These are phyloP conservation scores for Paecilomyces sp. DNA, from an alignment of 2,329 filamentous ascomycete species.

Conservation along the genomic window DNA sequence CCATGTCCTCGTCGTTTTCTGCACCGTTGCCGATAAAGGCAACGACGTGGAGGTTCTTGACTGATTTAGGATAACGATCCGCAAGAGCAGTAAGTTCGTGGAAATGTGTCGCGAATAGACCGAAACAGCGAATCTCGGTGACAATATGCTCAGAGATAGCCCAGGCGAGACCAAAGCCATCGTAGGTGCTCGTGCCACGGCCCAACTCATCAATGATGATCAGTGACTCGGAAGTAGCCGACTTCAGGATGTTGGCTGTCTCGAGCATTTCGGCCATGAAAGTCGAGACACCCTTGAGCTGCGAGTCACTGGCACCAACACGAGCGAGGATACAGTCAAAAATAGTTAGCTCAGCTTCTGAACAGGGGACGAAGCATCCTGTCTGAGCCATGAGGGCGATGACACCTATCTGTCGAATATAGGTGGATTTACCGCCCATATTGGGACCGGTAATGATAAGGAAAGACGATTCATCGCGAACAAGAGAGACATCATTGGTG, in stretches of 20 bases:
- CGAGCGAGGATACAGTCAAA: slow-evolving; percentile 96
- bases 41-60: slow-evolving; percentile 90
- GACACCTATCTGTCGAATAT: slow-evolving; percentile 94
- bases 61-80: slow-evolving; percentile 71
- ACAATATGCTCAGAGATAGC: slow-evolving; percentile 97
- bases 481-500: slow-evolving; percentile 86
- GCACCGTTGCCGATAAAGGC: slow-evolving; percentile 67
- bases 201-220: slow-evolving; percentile 99
- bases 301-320: slow-evolving; percentile 91
- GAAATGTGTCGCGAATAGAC: slow-evolving; percentile 96
- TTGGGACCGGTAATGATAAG: slow-evolving; percentile 96
- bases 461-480: slow-evolving; percentile 74
- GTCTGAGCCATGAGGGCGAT: slow-evolving; percentile 96
- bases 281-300: slow-evolving; percentile 94
- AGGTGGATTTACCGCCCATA: slow-evolving; percentile 98
- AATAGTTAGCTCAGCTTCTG: slow-evolving; percentile 83
- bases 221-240: slow-evolving; percentile 85
- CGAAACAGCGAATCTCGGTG: slow-evolving; percentile 87
- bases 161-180: slow-evolving; percentile 98
- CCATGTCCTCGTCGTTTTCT: slow-evolving; percentile 39
- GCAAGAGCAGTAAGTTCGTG: slow-evolving; percentile 91
- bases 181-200: slow-evolving; percentile 93
- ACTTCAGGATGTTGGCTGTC: slow-evolving; percentile 96
- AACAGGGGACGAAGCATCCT: slow-evolving; percentile 90
- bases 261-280: slow-evolving; percentile 99